phyloP scores from a whole-genome alignment of 352 stramenopile species.

The Phytophthora foliorum region DNA sequence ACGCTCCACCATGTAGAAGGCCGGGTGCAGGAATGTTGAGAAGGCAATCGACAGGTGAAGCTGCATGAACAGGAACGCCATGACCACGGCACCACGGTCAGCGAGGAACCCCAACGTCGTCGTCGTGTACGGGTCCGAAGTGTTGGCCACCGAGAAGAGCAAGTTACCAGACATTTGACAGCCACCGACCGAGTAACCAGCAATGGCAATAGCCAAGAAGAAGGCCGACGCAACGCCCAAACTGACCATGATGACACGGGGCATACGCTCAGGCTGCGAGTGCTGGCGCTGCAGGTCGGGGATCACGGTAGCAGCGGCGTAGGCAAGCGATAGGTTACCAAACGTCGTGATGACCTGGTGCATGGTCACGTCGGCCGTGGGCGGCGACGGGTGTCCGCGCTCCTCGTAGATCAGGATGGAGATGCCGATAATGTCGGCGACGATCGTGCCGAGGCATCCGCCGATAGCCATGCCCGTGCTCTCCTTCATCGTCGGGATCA shows the following conservation, averaged over 20 bases:
- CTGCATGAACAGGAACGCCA: slow-evolving; percentile 62
- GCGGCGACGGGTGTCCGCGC: slow-evolving; percentile 41
- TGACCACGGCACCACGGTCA: slow-evolving; percentile 43
- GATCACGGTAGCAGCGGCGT: slow-evolving; percentile 56
- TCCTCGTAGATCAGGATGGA: slow-evolving; percentile 49
- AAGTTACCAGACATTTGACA: slow-evolving; percentile 66
- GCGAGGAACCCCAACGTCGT: slow-evolving; percentile 51
- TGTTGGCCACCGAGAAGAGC: slow-evolving; percentile 56
- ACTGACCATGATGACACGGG: slow-evolving; percentile 54
- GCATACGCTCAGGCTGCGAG: slow-evolving; percentile 55
- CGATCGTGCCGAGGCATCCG: slow-evolving; percentile 53
- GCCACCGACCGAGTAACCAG: slow-evolving; percentile 44
- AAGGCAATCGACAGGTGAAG: slow-evolving; percentile 65
- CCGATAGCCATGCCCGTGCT: slow-evolving; percentile 44
- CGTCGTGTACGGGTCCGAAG: slow-evolving; percentile 19
- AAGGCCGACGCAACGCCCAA: slow-evolving; percentile 48
- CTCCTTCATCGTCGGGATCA: slow-evolving; percentile 63
- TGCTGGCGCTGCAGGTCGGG: slow-evolving; percentile 56
- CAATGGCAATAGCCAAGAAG: slow-evolving; percentile 49
- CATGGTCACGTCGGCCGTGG: slow-evolving; percentile 46
- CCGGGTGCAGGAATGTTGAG: slow-evolving; percentile 54
- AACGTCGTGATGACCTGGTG: slow-evolving; percentile 55
- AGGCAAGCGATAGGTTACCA: slow-evolving; percentile 60
- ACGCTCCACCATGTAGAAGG: slow-evolving; percentile 56
- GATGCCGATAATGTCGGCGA: slow-evolving; percentile 52